Evolutionary conservation across 1,139 yeast genomes (phyloP), one percentile per base, ranked within the genome.

Genomic region (Yamadazyma friedrichii): DNA sequence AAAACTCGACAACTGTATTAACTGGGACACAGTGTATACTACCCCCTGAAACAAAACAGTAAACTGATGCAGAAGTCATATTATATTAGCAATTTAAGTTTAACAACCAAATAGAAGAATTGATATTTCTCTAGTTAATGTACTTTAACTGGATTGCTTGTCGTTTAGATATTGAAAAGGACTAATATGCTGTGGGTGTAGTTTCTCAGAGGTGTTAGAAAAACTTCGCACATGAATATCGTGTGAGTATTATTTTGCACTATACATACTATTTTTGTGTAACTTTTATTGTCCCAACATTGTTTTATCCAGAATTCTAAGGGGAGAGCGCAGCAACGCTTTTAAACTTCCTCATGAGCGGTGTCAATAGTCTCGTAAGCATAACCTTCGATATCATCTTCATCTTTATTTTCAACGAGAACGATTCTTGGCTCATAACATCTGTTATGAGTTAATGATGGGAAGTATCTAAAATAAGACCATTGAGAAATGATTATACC

Each of bases 401-500:
- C 43, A 11, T 42, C 38, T 5, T 26, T 33, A 9, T 42, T 45
- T 29, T 51, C 52, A 2, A 40, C 43, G 16, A 50, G 32, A 6
- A 51, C 15, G 4, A 50, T 26, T 15, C 20, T 37, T 8, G 72
- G 72, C 31, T 57, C 60, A 43, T 51, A 64, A 29, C 61, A 43
- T 25, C 44, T 47, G 0, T 42, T 37, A 42, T 54, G 46, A 4
- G 44, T 33, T 30, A 65, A 41, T 5, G 45, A 24, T 4, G 74
- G 73, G 50, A 70, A 71, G 34, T 66, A 56, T 29, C 74, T 53
- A 45, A 62, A 62, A 54, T 71, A 71, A 36, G 67, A 61, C 73
- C 73, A 68, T 15, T 40, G 41, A 1, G 67, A 70, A 31, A 70
- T 53, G 12, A 44, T 35, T 9, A 55, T 36, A 0, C 93, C 94